Conservation (phyloP, 2,329 filamentous ascomycete genomes). For the Phaeosphaeriaceae sp. region DNA sequence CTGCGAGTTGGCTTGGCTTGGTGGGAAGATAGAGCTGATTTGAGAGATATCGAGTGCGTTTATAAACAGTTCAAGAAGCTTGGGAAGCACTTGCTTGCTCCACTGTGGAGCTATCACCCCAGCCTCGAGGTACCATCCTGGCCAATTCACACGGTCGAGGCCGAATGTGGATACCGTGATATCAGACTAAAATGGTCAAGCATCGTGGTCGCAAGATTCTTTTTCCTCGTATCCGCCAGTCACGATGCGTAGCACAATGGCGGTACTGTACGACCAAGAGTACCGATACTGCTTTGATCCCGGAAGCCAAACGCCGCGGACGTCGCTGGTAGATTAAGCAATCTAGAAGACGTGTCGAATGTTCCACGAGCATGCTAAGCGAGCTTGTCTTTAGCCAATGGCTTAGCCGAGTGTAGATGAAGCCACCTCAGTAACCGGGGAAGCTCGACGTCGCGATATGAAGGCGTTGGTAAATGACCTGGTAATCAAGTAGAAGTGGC, state of each 20-base stretch:
- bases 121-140: conserved; percentile 1
- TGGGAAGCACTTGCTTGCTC: neutral
- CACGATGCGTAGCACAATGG: conserved; percentile 9
- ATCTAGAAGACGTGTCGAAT: conserved; percentile 29
- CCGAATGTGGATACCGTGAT: conserved; percentile 12
- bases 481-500: neutral
- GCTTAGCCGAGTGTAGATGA: conserved; percentile 19
- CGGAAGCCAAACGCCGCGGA: conserved; percentile 16
- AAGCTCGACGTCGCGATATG: conserved; percentile 11
- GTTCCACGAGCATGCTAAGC: conserved; percentile 20
- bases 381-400: conserved; percentile 27
- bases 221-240: conserved; percentile 27
- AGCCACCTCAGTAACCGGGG: conserved; percentile 1
- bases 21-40: conserved; percentile 3
- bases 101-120: neutral
- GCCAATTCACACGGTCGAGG: neutral
- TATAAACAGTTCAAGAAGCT: conserved; percentile 10
- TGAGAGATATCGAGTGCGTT: conserved; percentile 1
- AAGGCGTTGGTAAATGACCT: neutral
- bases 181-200: conserved; percentile 1
- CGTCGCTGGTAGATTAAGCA: conserved; percentile 34
- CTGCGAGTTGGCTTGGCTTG: neutral
- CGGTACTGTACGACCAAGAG: conserved; percentile 2
- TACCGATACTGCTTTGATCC: conserved; percentile 8
- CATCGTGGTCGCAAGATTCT: conserved; percentile 7